Evolutionary conservation across 345 rosid species (phyloP), one percentile per base, ranked within the genome.

Genomic region (Turritis glabra): DNA sequence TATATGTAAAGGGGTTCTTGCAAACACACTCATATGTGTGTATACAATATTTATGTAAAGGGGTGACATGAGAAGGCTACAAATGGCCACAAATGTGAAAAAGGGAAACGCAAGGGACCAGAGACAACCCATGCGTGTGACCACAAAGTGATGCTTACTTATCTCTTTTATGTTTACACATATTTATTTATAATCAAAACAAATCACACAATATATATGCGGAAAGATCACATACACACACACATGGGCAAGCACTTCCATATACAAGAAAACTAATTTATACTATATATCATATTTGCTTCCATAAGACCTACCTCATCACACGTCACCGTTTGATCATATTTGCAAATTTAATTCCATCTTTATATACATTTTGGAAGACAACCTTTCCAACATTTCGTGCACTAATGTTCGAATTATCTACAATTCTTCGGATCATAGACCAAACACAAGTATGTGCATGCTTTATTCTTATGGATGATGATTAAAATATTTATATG

Each of bases 91-190:
- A 77, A 74, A 73, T 77, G 80, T 72, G 79, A 85, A 79, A 87
- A 63, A 69, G 82, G 47, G 67, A 53, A 77, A 53, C 66, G 63
- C 72, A 72, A 84, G 90, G 91, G 85, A 83, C 89, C 84, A 82
- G 77, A 80, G 75, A 79, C 82, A 80, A 73, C 69, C 94, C 98
- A 90, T 88, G 98, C 96, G 91, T 90, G 97, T 84, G 88, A 83
- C 89, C 88, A 87, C 85, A 74, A 75, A 75, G 51, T 66, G 80
- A 72, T 67, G 77, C 64, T 77, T 72, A 78, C 73, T 77, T 58
- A 65, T 77, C 58, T 51, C 62, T 72, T 77, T 22, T 77, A 40
- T 75, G 62, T 55, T 76, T 68, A 43, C 23, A 29, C 61, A 60
- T 18, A 23, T 40, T 54, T 17, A 11, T 59, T 5, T 38, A 60